A percentile compares a stretch with the other conserved stretches of the same genome.
These are phyloP conservation scores for Blastobotrys illinoisensis DNA, from an alignment of 1,139 yeast genomes.

Conservation along the genomic window DNA sequence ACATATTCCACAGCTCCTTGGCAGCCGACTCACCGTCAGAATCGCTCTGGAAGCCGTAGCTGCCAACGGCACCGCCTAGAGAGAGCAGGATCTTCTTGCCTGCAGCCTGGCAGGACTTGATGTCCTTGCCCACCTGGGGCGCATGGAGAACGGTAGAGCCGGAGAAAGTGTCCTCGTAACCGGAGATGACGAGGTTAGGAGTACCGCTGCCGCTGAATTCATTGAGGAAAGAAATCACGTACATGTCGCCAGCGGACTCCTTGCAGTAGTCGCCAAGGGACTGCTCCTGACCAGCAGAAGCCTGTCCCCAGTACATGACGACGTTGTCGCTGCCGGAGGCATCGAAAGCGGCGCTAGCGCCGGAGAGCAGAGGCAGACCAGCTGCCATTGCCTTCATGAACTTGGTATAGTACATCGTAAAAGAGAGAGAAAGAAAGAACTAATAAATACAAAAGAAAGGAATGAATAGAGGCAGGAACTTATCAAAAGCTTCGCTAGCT, in stretches of 20 bases:
- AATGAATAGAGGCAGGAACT: not conserved
- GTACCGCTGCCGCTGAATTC: slow-evolving; percentile 39
- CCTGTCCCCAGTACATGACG: slow-evolving; percentile 90
- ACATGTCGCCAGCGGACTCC: slow-evolving; percentile 63
- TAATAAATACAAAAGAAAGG: not conserved
- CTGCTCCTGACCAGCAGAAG: slow-evolving; percentile 59
- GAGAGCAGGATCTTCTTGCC: slow-evolving; percentile 74
- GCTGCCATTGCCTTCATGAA: slow-evolving; percentile 9
- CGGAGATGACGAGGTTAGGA: slow-evolving; percentile 57
- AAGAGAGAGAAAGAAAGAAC: not conserved
- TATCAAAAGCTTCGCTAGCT: not conserved
- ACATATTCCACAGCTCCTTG: slow-evolving; percentile 70
- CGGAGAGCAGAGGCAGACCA: slow-evolving; percentile 11
- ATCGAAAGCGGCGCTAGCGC: slow-evolving; percentile 15
- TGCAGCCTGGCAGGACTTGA: slow-evolving; percentile 60
- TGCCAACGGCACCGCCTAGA: slow-evolving; percentile 76
- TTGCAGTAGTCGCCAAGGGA: slow-evolving; percentile 63
- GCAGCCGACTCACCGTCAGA: slow-evolving; percentile 66
- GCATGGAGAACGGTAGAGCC: slow-evolving; percentile 33
- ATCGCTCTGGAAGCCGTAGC: slow-evolving; percentile 54
- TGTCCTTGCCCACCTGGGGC: slow-evolving; percentile 50
- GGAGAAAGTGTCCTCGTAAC: slow-evolving; percentile 47
- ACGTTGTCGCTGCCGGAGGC: slow-evolving; percentile 36
- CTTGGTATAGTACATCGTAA: slow-evolving; percentile 7
- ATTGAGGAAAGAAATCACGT: slow-evolving; percentile 63